Conservation (phyloP, 495 filamentous ascomycete genomes). For the Rhizodiscina lignyota region DNA sequence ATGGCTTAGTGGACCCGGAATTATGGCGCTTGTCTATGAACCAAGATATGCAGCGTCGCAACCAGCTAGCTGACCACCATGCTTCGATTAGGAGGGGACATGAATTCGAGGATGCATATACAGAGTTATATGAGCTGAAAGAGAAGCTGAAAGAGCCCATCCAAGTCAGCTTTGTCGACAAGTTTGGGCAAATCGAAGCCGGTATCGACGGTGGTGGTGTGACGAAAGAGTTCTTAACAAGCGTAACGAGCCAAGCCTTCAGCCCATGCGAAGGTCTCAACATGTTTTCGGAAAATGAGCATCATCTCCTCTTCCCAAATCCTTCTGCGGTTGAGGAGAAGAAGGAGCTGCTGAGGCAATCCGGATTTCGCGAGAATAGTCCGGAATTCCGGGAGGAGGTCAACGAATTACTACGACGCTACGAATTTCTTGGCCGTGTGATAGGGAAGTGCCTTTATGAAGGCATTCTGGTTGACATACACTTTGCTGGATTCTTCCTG, state of each 20-base stretch:
- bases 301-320: slow-evolving; percentile 83
- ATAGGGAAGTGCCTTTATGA: slow-evolving; percentile 98
- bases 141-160: slow-evolving; percentile 90
- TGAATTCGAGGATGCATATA: slow-evolving; percentile 73
- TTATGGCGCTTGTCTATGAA: slow-evolving; percentile 55
- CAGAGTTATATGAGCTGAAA: slow-evolving; percentile 66
- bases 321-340: slow-evolving; percentile 62
- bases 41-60: slow-evolving; percentile 18
- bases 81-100: slow-evolving; percentile 67
- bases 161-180: slow-evolving; percentile 90
- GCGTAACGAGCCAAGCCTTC: slow-evolving; percentile 79
- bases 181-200: slow-evolving; percentile 72
- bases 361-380: slow-evolving; percentile 34
- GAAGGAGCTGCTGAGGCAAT: slow-evolving; percentile 36
- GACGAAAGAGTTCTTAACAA: slow-evolving; percentile 93
- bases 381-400: slow-evolving; percentile 40
- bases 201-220: slow-evolving; percentile 96
- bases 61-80: slow-evolving; percentile 53
- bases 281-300: slow-evolving; percentile 73
- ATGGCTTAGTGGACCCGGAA: slow-evolving; percentile 64
- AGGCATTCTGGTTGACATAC: slow-evolving; percentile 85
- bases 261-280: slow-evolving; percentile 28
- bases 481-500: slow-evolving; percentile 91
- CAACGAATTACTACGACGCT: slow-evolving; percentile 48
- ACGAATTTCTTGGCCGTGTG: slow-evolving; percentile 83